Evolutionary conservation across 2,329 filamentous ascomycete species (phyloP).

Genomic region (Lachnellula cervina): DNA sequence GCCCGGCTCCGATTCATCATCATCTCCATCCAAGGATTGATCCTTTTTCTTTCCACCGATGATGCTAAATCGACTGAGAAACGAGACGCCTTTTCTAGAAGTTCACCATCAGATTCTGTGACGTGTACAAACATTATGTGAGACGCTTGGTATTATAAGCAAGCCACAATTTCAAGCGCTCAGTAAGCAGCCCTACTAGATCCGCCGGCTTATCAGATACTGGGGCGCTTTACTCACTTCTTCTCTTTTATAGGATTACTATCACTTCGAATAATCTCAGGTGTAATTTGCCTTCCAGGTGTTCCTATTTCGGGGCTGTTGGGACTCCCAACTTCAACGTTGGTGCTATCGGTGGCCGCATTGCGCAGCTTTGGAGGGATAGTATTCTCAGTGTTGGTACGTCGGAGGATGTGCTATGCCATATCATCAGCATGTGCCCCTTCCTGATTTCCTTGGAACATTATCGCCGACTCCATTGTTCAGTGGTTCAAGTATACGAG

Average conservation of each 20-base stretch:
- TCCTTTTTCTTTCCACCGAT: conserved; percentile 72
- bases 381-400: conserved; percentile 59
- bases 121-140: not conserved
- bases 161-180: conserved; percentile 14
- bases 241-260: conserved; percentile 49
- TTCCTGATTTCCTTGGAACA: not conserved
- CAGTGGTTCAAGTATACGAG: not conserved
- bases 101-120: conserved; percentile 4
- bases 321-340: conserved; percentile 19
- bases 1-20: conserved; percentile 66
- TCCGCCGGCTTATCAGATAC: conserved; percentile 6
- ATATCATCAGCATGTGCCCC: conserved; percentile 16
- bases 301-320: conserved; percentile 22
- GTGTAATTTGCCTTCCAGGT: conserved; percentile 34
- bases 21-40: conserved; percentile 42
- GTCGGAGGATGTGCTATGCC: conserved; percentile 53
- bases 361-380: conserved; percentile 48
- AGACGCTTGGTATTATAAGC: conserved; percentile 12
- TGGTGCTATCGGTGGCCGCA: conserved; percentile 47
- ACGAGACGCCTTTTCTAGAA: conserved; percentile 77
- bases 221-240: conserved; percentile 47
- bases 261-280: conserved; percentile 27
- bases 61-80: conserved; percentile 76
- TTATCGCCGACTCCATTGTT: not conserved
- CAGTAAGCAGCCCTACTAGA: conserved; percentile 13